A percentile compares a stretch with the other conserved stretches of the same genome.
These are phyloP conservation scores for Termitomyces sp. DNA, from an alignment of 768 basidiomycete species.

Conservation along the genomic window DNA sequence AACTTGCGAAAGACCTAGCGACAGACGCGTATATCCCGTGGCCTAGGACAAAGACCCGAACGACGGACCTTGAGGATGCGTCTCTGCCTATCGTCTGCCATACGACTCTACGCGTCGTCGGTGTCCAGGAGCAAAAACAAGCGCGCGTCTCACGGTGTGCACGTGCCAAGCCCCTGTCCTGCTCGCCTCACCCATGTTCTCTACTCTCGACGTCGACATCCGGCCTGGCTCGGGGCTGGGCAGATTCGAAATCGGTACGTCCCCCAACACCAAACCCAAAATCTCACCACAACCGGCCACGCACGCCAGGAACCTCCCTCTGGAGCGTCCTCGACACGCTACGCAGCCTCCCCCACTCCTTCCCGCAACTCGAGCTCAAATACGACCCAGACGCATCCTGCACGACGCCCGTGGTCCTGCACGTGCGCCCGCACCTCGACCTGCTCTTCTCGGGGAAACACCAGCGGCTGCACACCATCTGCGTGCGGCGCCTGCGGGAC, in stretches of 20 bases:
- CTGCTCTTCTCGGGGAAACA: conserved; percentile 78
- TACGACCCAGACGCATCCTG: conserved; percentile 69
- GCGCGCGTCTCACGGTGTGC: conserved; percentile 2
- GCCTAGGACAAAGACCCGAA: not conserved
- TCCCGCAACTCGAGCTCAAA: conserved; percentile 80
- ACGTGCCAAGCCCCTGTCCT: conserved; percentile 12
- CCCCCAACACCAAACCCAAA: too few relatives aligned
- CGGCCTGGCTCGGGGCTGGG: conserved; percentile 73
- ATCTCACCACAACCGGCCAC: too few relatives aligned
- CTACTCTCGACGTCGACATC: conserved; percentile 69
- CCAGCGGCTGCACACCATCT: conserved; percentile 78
- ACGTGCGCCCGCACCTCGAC: conserved; percentile 77
- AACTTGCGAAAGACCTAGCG: conserved; percentile 75
- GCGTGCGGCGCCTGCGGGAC: conserved; percentile 60
- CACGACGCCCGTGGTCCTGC: conserved; percentile 70
- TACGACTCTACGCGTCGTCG: too few relatives aligned
- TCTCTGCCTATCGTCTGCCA: conserved; percentile 43
- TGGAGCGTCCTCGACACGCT: conserved; percentile 74
- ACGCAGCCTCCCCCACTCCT: conserved; percentile 57
- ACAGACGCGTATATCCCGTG: not conserved
- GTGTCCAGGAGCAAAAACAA: conserved; percentile 11
- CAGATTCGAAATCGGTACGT: conserved; percentile 67
- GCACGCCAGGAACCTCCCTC: too few relatives aligned
- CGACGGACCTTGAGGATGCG: conserved; percentile 39
- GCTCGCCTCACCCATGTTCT: conserved; percentile 40